Percentiles rank a stretch among this genome's conserved stretches.
Evolutionary conservation across 306 rosid species (phyloP).

Genomic region (Canavalia gladiata): DNA sequence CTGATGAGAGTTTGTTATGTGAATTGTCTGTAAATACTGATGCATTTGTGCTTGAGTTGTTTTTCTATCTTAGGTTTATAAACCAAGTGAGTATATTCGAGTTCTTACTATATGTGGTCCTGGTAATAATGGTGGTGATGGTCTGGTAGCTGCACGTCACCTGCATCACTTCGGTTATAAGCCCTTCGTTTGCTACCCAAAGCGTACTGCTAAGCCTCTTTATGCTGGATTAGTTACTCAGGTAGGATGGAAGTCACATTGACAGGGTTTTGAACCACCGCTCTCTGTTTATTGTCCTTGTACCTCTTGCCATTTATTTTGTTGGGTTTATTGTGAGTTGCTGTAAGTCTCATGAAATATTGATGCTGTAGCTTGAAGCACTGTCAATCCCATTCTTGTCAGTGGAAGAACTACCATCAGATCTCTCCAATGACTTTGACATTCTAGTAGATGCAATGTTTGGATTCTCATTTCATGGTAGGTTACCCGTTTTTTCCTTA

Average conservation of each 20-base stretch:
- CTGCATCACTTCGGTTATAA: conserved; percentile 88
- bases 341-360: conserved; percentile 49
- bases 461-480: conserved; percentile 98
- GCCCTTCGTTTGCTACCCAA: conserved; percentile 82
- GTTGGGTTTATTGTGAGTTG: conserved; percentile 23
- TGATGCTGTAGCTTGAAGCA: conserved; percentile 81
- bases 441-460: conserved; percentile 86
- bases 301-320: conserved; percentile 17
- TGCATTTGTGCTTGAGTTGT: conserved; percentile 37
- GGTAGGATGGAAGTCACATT: conserved; percentile 55
- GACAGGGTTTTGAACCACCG: conserved; percentile 14
- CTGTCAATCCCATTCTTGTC: conserved; percentile 84
- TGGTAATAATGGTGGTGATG: conserved; percentile 98
- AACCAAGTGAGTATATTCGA: conserved; percentile 68
- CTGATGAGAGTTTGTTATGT: neutral
- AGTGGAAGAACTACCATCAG: conserved; percentile 77
- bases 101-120: conserved; percentile 94
- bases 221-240: conserved; percentile 92
- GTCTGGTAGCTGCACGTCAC: conserved; percentile 96
- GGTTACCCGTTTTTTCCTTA: conserved; percentile 18
- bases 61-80: conserved; percentile 69
- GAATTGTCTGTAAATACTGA: neutral
- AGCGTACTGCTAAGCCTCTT: conserved; percentile 86
- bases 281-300: neutral
- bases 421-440: conserved; percentile 78